Base-by-base conservation (phyloP, 164 flowering plant species). In the Stephania japonica region DNA sequence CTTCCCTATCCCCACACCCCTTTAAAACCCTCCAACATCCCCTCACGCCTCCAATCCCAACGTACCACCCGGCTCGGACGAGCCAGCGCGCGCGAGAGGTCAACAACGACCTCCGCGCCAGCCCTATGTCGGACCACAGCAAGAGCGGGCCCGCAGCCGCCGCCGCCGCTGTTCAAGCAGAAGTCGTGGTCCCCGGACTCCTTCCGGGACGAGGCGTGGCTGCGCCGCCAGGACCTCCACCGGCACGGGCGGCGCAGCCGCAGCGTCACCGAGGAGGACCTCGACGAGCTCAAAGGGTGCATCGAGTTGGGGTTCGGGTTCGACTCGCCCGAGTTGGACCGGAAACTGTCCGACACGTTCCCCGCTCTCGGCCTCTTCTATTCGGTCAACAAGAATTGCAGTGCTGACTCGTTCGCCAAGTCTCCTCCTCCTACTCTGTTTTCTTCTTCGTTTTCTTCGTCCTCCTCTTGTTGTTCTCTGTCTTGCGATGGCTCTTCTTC, bases 281-380 rank as follows among this genome's bases (percentile, higher is more conserved):
- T 93, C 21, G 90, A 91, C 32, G 98, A 93, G 74, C 84, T 93
- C 24, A 90, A 84, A 68, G 98, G 83, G 0, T 93, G 94, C 64
- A 81, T 93, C 25, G 97, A 93, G 65, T 80, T 93, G 23, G 97
- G 98, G 1, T 90, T 93, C 73, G 84, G 86, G 6, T 85, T 87
- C 62, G 89, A 88, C 50, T 87, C 93, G 25, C 87, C 89, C 9
- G 83, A 81, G 7, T 24, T 73, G 26, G 84, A 90, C 72, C 86
- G 76, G 49, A 80, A 79, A 21, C 78, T 93, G 6, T 83, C 91
- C 4, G 83, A 85, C 70, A 84, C 94, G 5, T 66, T 93, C 0
- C 98, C 98, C 1, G 98, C 98, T 47, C 73, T 90, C 62, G 91
- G 68, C 24, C 77, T 93, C 23, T 93, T 84, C 78, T 80, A 86